Base-by-base conservation (phyloP, 805 yeast species). In the Millerago galiae region DNA sequence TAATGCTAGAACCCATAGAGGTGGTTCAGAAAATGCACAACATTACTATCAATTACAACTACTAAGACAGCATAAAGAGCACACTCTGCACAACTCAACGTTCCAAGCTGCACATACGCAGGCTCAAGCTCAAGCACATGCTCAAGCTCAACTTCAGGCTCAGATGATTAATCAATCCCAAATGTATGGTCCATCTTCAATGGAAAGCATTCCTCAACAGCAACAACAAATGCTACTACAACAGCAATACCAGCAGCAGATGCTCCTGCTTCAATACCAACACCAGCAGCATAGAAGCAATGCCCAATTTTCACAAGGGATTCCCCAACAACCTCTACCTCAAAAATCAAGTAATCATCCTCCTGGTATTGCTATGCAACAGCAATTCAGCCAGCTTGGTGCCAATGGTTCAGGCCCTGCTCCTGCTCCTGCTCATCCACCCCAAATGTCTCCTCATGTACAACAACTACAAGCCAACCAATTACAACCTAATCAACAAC, bases 1-100 rank as follows among this genome's bases (percentile, higher is more conserved):
- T 62, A 84, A 84, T 55, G 95, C 95, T 3, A 73, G 88, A 52
- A 79, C 86, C 34, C 79, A 75, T 48, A 68, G 80, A 45, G 82
- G 78, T 13, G 77, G 81, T 12, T 75, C 84, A 4, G 66, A 71
- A 2, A 65, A 75, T 44, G 91, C 93, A 3, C 74, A 76, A 36
- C 85, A 83, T 55, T 86, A 84, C 62, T 79, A 78, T 54, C 85
- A 82, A 49, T 69, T 77, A 48, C 79, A 81, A 49, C 56, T 71
- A 37, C 58, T 77, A 57, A 73, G 76, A 47, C 83, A 79, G 55
- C 70, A 77, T 43, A 83, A 79, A 56, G 80, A 75, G 43, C 78
- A 74, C 41, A 72, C 72, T 8, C 54, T 70, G 46, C 70, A 69
- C 48, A 71, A 70, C 44, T 58, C 70, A 27, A 67, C 70, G 2